Evolutionary conservation across 1,284 basidiomycete genomes (phyloP).

Genomic region (Ustilago esculenta): DNA sequence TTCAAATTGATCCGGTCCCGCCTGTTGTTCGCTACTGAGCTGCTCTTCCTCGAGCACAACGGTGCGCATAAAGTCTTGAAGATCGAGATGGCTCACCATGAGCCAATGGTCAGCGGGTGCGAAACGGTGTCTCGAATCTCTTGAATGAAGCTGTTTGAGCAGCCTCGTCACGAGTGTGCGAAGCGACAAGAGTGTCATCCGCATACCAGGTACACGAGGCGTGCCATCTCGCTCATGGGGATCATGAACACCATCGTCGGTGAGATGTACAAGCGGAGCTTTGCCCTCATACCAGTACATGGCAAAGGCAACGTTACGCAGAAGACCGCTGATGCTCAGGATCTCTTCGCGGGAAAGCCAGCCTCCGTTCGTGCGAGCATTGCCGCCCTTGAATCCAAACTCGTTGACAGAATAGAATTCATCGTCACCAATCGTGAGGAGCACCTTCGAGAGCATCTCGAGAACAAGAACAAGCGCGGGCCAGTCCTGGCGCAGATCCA

Average conservation of each 20-base stretch:
- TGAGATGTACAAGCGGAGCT: slow-evolving; percentile 34
- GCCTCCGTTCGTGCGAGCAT: slow-evolving; percentile 14
- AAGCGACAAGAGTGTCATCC: slow-evolving; percentile 47
- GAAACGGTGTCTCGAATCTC: slow-evolving; percentile 52
- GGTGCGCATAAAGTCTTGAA: slow-evolving; percentile 87
- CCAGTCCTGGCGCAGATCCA: slow-evolving; percentile 54
- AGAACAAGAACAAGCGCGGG: slow-evolving; percentile 80
- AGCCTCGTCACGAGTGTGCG: slow-evolving; percentile 52
- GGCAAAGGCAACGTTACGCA: slow-evolving; percentile 81
- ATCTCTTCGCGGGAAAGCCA: slow-evolving; percentile 83
- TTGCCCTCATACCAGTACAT: slow-evolving; percentile 78
- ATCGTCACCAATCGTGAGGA: slow-evolving; percentile 93
- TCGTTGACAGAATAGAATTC: slow-evolving; percentile 79
- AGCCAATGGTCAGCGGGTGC: slow-evolving; percentile 79
- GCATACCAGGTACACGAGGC: slow-evolving; percentile 49
- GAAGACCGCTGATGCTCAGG: slow-evolving; percentile 74
- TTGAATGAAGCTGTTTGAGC: slow-evolving; percentile 62
- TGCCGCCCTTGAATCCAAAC: slow-evolving; percentile 7
- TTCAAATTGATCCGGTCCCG: slow-evolving; percentile 7
- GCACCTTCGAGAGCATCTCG: slow-evolving; percentile 83
- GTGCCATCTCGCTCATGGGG: background rate
- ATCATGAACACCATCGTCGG: slow-evolving; percentile 9
- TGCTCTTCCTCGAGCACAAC: slow-evolving; percentile 72
- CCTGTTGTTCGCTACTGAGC: slow-evolving; percentile 40
- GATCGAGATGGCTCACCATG: slow-evolving; percentile 76